Evolutionary conservation across 129 eudicot species (phyloP).

Genomic region (Tagetes erecta): DNA sequence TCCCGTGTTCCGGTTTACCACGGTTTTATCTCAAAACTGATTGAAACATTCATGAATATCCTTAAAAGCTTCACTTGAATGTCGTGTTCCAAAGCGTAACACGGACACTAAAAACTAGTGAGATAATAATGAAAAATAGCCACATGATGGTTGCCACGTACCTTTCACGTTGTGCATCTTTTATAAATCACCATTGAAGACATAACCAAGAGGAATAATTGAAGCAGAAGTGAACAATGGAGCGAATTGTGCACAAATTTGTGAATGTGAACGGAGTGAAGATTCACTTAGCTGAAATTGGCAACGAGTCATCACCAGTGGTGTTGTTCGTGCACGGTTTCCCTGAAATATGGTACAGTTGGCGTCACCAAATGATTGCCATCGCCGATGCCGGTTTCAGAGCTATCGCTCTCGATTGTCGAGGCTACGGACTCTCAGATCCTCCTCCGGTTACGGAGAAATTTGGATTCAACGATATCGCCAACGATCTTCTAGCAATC

Average conservation of each 20-base stretch:
- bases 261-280: conserved; percentile 19
- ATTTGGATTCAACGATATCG: conserved; percentile 31
- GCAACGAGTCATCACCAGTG: conserved; percentile 29
- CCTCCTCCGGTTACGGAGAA: conserved; percentile 29
- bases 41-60: too few species aligned
- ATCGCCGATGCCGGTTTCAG: conserved; percentile 38
- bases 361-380: conserved; percentile 57
- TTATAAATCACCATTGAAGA: neutral
- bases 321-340: conserved; percentile 57
- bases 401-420: conserved; percentile 29
- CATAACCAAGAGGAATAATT: neutral
- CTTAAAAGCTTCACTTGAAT: too few species aligned
- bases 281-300: conserved; percentile 35
- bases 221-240: conserved; percentile 16
- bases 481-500: conserved; percentile 39
- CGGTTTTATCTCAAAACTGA: too few species aligned
- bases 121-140: too few species aligned
- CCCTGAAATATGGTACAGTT: conserved; percentile 59
- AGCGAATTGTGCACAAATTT: conserved; percentile 21
- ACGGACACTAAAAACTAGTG: too few species aligned
- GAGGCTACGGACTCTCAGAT: conserved; percentile 50
- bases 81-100: too few species aligned
- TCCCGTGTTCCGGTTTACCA: too few species aligned
- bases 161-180: neutral
- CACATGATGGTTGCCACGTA: neutral